Percentiles rank a stretch among this genome's conserved stretches.
phyloP scores from a whole-genome alignment of 2,329 filamentous ascomycete species.

The Trichoderma sp. region DNA sequence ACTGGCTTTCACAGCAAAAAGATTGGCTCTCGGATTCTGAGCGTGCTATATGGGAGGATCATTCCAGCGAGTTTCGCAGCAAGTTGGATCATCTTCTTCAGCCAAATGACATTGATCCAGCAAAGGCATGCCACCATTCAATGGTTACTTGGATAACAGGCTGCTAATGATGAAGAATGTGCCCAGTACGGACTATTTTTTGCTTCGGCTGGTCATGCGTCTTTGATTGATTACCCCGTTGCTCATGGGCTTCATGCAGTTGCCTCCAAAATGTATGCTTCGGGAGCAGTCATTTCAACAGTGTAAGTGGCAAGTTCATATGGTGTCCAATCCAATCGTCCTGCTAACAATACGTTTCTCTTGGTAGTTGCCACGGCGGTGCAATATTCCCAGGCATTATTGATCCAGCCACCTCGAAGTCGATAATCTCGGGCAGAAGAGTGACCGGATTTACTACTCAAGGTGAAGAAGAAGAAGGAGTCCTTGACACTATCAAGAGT shows the following conservation, averaged over 20 bases:
- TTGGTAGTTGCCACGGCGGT: background rate
- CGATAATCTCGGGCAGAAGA: background rate
- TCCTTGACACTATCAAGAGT: background rate
- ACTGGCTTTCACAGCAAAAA: background rate
- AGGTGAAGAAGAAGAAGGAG: background rate
- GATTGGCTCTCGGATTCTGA: background rate
- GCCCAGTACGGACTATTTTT: background rate
- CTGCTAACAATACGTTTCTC: background rate
- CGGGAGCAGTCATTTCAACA: background rate
- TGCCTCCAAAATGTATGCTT: background rate
- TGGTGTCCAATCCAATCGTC: background rate
- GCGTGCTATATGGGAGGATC: background rate
- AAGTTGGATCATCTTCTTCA: background rate
- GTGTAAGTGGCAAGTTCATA: background rate
- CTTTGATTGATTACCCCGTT: background rate
- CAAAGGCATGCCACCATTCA: background rate
- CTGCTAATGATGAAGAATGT: too few species aligned
- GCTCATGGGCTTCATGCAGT: background rate
- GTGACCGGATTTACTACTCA: background rate
- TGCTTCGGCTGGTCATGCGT: background rate
- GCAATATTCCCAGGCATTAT: background rate
- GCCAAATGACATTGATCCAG: background rate
- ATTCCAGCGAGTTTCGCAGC: background rate
- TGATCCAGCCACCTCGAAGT: background rate
- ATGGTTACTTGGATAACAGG: background rate